A percentile compares a stretch with the other conserved stretches of the same genome.
These are phyloP conservation scores for Trichoderma asperelloides DNA, from an alignment of 495 filamentous ascomycete species.

Conservation along the genomic window DNA sequence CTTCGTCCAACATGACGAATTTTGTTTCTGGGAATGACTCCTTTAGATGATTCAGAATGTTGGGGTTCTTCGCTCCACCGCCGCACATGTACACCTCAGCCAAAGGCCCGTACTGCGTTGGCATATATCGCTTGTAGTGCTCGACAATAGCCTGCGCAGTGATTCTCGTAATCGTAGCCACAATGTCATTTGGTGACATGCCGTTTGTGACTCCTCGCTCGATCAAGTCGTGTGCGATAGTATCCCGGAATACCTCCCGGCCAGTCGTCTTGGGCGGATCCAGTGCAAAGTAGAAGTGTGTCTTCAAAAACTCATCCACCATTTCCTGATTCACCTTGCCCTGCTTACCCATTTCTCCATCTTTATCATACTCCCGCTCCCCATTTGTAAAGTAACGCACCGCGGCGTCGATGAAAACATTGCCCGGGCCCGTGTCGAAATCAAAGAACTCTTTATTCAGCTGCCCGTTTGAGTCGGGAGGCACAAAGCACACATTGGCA, in stretches of 20 bases:
- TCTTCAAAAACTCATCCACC: conserved; percentile 41
- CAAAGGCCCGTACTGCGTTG: conserved; percentile 27
- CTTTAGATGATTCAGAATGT: conserved; percentile 44
- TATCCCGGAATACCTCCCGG: conserved; percentile 50
- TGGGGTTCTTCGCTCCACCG: conserved; percentile 48
- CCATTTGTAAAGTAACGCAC: conserved; percentile 39
- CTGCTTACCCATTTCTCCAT: conserved; percentile 43
- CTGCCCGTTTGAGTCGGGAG: conserved; percentile 40
- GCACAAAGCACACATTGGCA: conserved; percentile 52
- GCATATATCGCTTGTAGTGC: conserved; percentile 44
- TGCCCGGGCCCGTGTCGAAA: conserved; percentile 44
- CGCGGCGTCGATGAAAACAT: conserved; percentile 37
- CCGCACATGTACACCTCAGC: conserved; percentile 54
- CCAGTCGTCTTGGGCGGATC: conserved; percentile 50
- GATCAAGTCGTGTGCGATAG: conserved; percentile 39
- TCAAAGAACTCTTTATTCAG: conserved; percentile 37
- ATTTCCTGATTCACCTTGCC: conserved; percentile 44
- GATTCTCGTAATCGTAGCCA: conserved; percentile 48
- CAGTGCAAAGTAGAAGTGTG: conserved; percentile 37
- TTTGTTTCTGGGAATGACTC: conserved; percentile 36
- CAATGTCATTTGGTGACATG: conserved; percentile 38
- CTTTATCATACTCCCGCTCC: conserved; percentile 35
- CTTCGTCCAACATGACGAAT: conserved; percentile 47
- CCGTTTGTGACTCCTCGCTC: conserved; percentile 33
- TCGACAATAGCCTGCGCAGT: conserved; percentile 49